Evolutionary conservation across 768 basidiomycete species (phyloP), one percentile per base, ranked within the genome.

Genomic region (Suillus ampliporus): DNA sequence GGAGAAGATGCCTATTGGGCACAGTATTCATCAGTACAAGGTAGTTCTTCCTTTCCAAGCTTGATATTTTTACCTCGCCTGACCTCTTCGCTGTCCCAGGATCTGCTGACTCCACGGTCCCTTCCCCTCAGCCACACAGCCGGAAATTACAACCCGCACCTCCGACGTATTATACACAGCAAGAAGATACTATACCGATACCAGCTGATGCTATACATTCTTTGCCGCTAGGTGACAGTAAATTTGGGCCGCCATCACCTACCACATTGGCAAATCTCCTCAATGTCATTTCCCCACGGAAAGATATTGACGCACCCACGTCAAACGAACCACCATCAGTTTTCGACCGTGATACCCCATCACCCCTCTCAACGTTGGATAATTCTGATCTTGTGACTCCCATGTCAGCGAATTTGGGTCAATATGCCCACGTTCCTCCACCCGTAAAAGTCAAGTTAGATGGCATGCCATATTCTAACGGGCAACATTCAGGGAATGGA

Each of bases 1-100:
- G 65, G 58, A 46, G 84, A 85, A 64, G 90, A 91, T 63, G 88
- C 88, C 7, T 92, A 92, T 67, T 92, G 90, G 90, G 89, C 89
- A 28, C 88, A 83, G 64, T 92, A 92, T 72, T 78, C 88, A 35
- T 79, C 80, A 21, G 82, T 91, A 8, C 89, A 92, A 74, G 90
- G 90, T 90, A 61, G 68, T 76, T 68, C 59, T 58, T 51, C 47
- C 31, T 48, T n/a, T 34, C 28, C 19, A 13, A 51, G 5, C 10
- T 51, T 21, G 35, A 9, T 56, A 44, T 52, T 44, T 60, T 28
- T 31, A 64, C 57, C 34, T 47, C 60, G 31, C 56, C 61, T 66
- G 23, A 67, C 21, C 8, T 46, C 3, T 63, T 21, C 11, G 11
- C 23, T 52, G 15, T 41, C 68, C 38, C 68, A 91, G 90, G 90